Percentiles rank a stretch among this genome's conserved stretches.
These are phyloP conservation scores for Aspergillus sp. DNA, from an alignment of 2,329 filamentous ascomycete species.

Conservation along the genomic window DNA sequence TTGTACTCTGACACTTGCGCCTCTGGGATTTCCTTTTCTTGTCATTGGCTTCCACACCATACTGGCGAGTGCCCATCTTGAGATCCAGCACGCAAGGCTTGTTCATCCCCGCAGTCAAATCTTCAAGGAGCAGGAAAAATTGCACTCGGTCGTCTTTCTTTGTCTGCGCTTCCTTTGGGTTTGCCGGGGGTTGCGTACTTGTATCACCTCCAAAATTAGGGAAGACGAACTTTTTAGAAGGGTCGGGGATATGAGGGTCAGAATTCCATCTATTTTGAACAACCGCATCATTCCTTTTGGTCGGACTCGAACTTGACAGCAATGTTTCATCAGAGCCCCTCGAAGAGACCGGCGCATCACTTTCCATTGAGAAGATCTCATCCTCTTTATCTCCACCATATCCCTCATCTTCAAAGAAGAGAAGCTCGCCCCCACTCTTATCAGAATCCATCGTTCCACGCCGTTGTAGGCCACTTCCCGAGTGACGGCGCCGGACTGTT, in stretches of 20 bases:
- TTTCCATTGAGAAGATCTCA: slow-evolving; percentile 68
- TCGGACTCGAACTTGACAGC: slow-evolving; percentile 16
- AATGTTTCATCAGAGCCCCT: slow-evolving; percentile 4
- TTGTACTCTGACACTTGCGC: slow-evolving; percentile 88
- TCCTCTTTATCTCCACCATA: slow-evolving; percentile 78
- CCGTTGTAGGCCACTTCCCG: slow-evolving; percentile 78
- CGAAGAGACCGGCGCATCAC: slow-evolving; percentile 36
- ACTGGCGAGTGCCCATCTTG: slow-evolving; percentile 98
- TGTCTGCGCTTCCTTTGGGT: slow-evolving; percentile 72
- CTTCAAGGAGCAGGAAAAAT: slow-evolving; percentile 90
- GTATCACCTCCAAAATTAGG: slow-evolving; percentile 19
- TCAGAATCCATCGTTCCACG: slow-evolving; percentile 69
- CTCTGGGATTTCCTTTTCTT: slow-evolving; percentile 94
- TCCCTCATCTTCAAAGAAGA: slow-evolving; percentile 87
- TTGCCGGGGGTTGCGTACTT: slow-evolving; percentile 55
- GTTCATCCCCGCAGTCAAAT: slow-evolving; percentile 95
- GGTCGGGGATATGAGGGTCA: neutral
- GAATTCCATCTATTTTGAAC: neutral
- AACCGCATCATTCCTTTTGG: slow-evolving; percentile 4
- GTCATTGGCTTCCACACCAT: slow-evolving; percentile 84
- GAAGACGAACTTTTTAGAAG: slow-evolving; percentile 1
- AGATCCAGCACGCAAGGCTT: slow-evolving; percentile 94
- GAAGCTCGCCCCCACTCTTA: slow-evolving; percentile 73
- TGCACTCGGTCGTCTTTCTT: slow-evolving; percentile 65
- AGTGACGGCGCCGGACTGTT: slow-evolving; percentile 67